A percentile compares a stretch with the other conserved stretches of the same genome.
Conservation (phyloP, 1,284 basidiomycete species). For the Malassezia vespertilionis region DNA sequence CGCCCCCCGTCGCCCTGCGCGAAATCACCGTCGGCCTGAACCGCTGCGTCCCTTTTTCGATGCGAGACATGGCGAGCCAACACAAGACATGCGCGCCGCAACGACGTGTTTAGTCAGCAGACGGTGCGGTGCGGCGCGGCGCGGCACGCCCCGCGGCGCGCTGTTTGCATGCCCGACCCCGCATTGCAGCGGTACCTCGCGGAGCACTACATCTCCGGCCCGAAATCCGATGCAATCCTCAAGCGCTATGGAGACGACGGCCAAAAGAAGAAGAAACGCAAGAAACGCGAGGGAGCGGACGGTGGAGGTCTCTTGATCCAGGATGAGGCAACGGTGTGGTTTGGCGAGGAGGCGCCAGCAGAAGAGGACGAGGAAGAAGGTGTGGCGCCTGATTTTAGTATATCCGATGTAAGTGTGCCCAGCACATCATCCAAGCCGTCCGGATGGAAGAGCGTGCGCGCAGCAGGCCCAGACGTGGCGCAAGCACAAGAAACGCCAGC, state of each 20-base stretch:
- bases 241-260: conserved; percentile 55
- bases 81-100: not conserved
- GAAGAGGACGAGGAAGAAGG: conserved; percentile 1
- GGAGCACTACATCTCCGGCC: conserved; percentile 77
- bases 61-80: conserved; percentile 13
- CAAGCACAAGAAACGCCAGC: not conserved
- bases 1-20: not conserved
- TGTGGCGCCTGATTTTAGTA: not conserved
- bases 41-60: conserved; percentile 18
- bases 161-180: conserved; percentile 29
- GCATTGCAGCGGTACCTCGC: conserved; percentile 53
- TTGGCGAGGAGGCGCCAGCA: not conserved
- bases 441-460: not conserved
- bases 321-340: conserved; percentile 31
- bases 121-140: no score
- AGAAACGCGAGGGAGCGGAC: conserved; percentile 52
- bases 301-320: conserved; percentile 24
- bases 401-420: no score
- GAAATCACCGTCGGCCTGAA: conserved; percentile 11
- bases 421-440: not conserved
- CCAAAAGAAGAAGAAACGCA: conserved; percentile 60
- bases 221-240: conserved; percentile 90
- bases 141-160: conserved; percentile 1
- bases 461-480: not conserved
- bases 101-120: not conserved